These are phyloP conservation scores for Colletotrichum abscissum DNA, from an alignment of 2,329 filamentous ascomycete species.

Conservation along the genomic window DNA sequence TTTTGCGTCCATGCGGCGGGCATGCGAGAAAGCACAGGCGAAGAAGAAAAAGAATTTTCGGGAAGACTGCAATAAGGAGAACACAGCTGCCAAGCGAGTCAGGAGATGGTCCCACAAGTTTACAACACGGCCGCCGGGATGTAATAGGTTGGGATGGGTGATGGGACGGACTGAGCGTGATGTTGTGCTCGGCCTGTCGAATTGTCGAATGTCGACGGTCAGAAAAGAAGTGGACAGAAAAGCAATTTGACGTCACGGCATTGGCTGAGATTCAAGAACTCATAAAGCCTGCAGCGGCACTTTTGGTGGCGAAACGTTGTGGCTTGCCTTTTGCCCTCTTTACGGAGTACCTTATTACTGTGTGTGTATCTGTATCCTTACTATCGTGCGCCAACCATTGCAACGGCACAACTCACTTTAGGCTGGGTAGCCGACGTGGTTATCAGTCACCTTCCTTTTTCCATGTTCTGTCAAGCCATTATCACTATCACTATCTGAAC, in stretches of 20 bases:
- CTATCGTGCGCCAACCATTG: not conserved
- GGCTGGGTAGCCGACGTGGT: not conserved
- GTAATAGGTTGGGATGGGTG: not conserved
- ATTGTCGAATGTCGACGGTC: not conserved
- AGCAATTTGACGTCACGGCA: conserved; percentile 32
- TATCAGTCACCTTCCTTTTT: conserved; percentile 13
- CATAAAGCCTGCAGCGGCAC: not conserved
- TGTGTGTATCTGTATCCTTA: too few species aligned
- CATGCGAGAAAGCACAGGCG: conserved; percentile 1
- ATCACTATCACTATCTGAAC: not conserved
- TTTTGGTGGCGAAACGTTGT: conserved; percentile 4
- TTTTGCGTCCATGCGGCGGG: not conserved
- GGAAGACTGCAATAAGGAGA: conserved; percentile 30
- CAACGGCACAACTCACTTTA: not conserved
- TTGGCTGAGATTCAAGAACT: conserved; percentile 9
- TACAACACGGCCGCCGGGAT: not conserved
- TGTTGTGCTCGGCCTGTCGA: not conserved
- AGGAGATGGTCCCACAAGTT: conserved; percentile 26
- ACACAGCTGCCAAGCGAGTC: conserved; percentile 25
- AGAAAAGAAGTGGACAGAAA: conserved; percentile 7
- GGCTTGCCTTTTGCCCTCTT: not conserved
- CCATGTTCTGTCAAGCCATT: not conserved
- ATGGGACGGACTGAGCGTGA: conserved; percentile 20
- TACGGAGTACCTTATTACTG: too few species aligned
- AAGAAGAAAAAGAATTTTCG: conserved; percentile 28